Percentiles rank a stretch among this genome's conserved stretches.
Evolutionary conservation across 257 asterid genomes (phyloP).

Genomic region (Solanum tarijense): DNA sequence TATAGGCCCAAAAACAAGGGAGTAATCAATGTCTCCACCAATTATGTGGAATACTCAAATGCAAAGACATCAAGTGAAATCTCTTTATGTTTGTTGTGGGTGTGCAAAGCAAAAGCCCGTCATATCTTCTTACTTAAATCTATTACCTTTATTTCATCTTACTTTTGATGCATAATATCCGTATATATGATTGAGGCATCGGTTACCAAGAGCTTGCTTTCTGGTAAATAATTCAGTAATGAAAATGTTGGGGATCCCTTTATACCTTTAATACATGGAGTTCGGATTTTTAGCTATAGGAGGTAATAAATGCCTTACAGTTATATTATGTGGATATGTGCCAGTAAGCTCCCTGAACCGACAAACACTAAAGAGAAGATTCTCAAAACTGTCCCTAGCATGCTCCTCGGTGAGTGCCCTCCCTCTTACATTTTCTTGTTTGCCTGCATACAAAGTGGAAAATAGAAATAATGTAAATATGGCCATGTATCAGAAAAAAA

Average conservation of each 20-base stretch:
- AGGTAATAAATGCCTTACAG: conserved; percentile 45
- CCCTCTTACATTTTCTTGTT: conserved; percentile 49
- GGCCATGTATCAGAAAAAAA: neutral
- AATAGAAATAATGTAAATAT: neutral
- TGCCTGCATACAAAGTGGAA: conserved; percentile 31
- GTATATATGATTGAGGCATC: neutral
- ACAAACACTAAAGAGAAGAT: conserved; percentile 61
- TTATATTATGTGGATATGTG: conserved; percentile 70
- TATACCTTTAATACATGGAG: neutral
- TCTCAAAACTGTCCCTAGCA: conserved; percentile 16
- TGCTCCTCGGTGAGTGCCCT: conserved; percentile 73
- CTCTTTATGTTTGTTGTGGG: neutral
- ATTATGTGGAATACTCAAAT: neutral
- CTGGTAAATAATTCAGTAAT: neutral
- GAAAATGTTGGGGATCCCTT: neutral
- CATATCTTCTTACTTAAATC: neutral
- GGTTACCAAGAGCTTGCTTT: neutral
- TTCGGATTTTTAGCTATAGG: neutral
- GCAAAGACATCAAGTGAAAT: neutral
- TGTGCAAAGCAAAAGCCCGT: neutral
- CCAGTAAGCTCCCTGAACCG: conserved; percentile 97
- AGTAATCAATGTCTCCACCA: neutral
- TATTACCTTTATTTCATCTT: neutral
- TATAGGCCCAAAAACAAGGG: neutral
- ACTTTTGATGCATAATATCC: neutral